Evolutionary conservation across 202 grass and related monocot species (phyloP).

Genomic region (Setaria viridis): DNA sequence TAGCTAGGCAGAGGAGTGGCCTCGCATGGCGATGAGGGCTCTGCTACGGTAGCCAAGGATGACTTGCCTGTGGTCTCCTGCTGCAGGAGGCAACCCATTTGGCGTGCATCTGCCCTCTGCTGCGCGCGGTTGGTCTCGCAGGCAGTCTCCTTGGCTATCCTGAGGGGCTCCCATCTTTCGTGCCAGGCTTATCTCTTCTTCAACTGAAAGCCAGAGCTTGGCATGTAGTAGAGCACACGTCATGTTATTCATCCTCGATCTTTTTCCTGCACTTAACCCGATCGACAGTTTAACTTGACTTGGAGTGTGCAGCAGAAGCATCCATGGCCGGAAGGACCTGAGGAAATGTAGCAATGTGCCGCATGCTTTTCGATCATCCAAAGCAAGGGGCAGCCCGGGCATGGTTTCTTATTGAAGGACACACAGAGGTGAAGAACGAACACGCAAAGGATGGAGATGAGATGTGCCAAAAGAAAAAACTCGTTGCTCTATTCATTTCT

Average conservation of each 20-base stretch:
- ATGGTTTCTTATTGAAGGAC: neutral
- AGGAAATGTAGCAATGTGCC: neutral
- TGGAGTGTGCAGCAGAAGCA: slow-evolving; percentile 13
- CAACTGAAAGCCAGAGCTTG: neutral
- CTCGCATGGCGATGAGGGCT: slow-evolving; percentile 44
- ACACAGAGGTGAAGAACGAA: no score
- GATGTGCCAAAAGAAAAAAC: neutral
- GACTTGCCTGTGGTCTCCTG: slow-evolving; percentile 49
- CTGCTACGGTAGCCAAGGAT: slow-evolving; percentile 64
- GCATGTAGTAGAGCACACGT: neutral
- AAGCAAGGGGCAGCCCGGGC: neutral
- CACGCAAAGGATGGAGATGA: neutral
- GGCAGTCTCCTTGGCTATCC: slow-evolving; percentile 65
- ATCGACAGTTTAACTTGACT: neutral
- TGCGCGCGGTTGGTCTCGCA: slow-evolving; percentile 10
- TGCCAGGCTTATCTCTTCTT: slow-evolving; percentile 49
- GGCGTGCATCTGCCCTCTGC: neutral
- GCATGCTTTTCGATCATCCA: neutral
- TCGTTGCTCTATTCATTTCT: no score
- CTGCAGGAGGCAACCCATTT: neutral
- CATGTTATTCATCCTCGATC: neutral
- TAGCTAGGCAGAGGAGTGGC: neutral
- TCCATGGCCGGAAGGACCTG: neutral
- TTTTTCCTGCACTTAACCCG: neutral
- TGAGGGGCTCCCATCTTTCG: slow-evolving; percentile 41